A percentile compares a stretch with the other conserved stretches of the same genome.
phyloP scores from a whole-genome alignment of 768 basidiomycete genomes.

The Hygrocybe coccinea region DNA sequence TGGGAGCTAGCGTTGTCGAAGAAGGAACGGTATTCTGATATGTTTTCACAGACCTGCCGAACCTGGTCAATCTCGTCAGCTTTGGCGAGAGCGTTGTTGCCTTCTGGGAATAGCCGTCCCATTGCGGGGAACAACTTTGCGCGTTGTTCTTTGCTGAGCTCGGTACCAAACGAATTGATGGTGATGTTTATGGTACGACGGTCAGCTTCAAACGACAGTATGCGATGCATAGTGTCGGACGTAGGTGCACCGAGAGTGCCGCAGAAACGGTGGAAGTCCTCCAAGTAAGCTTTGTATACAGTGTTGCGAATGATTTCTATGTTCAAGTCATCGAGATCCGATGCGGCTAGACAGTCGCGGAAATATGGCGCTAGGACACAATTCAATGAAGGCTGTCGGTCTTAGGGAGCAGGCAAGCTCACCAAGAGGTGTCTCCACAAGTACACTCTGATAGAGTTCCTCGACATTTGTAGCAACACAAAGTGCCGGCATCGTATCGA shows the following conservation, averaged over 20 bases:
- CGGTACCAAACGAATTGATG: slow-evolving; percentile 97
- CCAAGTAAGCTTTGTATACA: slow-evolving; percentile 97
- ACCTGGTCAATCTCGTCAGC: slow-evolving; percentile 96
- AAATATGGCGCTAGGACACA: slow-evolving; percentile 78
- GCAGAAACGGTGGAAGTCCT: slow-evolving; percentile 90
- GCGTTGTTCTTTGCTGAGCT: slow-evolving; percentile 90
- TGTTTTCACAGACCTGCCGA: slow-evolving; percentile 76
- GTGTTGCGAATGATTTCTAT: slow-evolving; percentile 99
- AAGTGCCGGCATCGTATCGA: slow-evolving; percentile 98
- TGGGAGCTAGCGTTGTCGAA: slow-evolving; percentile 63
- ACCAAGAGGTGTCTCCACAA: slow-evolving; percentile 98
- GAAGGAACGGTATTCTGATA: slow-evolving; percentile 88
- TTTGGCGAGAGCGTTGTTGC: slow-evolving; percentile 88
- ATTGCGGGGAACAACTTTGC: slow-evolving; percentile 92
- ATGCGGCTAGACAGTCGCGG: slow-evolving; percentile 89
- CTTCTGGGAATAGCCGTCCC: slow-evolving; percentile 90
- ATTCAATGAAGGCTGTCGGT: slow-evolving; percentile 2
- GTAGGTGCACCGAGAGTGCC: slow-evolving; percentile 79
- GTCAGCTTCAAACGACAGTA: slow-evolving; percentile 95
- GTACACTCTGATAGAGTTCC: slow-evolving; percentile 92
- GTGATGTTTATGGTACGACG: slow-evolving; percentile 97
- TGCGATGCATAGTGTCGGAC: slow-evolving; percentile 83
- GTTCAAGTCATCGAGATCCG: slow-evolving; percentile 96
- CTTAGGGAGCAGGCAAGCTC: slow-evolving; percentile 24
- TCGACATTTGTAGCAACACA: slow-evolving; percentile 99